phyloP scores from a whole-genome alignment of 345 rosid genomes.

The Xanthoceras sorbifolium region DNA sequence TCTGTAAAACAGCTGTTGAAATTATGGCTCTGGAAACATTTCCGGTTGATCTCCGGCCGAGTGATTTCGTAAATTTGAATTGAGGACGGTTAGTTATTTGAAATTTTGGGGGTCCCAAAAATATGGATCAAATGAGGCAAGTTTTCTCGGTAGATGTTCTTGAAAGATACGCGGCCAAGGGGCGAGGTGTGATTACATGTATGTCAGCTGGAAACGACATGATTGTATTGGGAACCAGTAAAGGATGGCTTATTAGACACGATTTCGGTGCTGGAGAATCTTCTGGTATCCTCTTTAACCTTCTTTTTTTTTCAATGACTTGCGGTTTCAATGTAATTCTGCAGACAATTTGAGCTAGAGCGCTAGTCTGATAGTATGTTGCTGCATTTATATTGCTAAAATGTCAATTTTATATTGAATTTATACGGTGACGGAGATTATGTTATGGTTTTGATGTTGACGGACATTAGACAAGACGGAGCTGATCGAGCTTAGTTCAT shows the following conservation, averaged over 20 bases:
- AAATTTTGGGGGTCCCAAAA: background rate
- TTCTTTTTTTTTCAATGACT: background rate
- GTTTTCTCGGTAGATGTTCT: conserved; percentile 89
- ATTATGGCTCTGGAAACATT: background rate
- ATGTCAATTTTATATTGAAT: background rate
- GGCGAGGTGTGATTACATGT: conserved; percentile 82
- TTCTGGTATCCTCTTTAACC: conserved; percentile 42
- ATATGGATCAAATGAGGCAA: conserved; percentile 77
- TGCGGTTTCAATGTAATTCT: background rate
- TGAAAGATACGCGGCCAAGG: conserved; percentile 87
- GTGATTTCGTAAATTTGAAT: background rate
- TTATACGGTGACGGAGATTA: background rate
- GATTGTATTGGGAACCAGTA: conserved; percentile 86
- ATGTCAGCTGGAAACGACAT: conserved; percentile 99
- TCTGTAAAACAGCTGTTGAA: background rate
- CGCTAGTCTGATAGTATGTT: background rate
- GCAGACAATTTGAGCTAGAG: background rate
- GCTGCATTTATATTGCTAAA: background rate
- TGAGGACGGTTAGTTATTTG: background rate
- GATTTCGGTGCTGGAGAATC: conserved; percentile 89
- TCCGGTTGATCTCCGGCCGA: conserved; percentile 5
- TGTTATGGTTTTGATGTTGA: too few species aligned
- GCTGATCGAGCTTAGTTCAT: conserved; percentile 10
- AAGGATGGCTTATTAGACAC: conserved; percentile 90
- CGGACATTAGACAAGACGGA: too few species aligned